These are phyloP conservation scores for Oryza meyeriana DNA, from an alignment of 176 grass and related monocot species.

Conservation along the genomic window DNA sequence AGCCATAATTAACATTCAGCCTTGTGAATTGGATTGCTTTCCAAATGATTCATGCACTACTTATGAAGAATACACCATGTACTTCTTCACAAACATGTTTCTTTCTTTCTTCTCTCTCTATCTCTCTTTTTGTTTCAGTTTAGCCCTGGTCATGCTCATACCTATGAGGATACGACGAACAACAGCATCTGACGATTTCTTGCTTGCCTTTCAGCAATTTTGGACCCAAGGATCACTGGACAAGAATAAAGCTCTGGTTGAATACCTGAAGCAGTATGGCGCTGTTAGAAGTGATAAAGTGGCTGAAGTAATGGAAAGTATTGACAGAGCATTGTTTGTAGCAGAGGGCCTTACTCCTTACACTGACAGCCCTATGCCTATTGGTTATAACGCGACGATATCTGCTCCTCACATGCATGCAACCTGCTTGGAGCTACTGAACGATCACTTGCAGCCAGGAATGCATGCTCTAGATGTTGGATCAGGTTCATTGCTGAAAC, in stretches of 20 bases:
- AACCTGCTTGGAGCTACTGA: constrained; percentile 71
- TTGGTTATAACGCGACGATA: constrained; percentile 82
- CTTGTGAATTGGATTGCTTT: neutral
- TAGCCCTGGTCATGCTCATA: neutral
- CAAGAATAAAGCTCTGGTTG: constrained; percentile 66
- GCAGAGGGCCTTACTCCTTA: constrained; percentile 52
- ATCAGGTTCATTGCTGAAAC: constrained; percentile 46
- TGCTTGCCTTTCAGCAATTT: constrained; percentile 55
- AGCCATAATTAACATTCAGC: neutral
- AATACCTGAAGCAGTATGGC: constrained; percentile 57
- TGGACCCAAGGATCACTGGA: constrained; percentile 59
- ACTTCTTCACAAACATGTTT: no score
- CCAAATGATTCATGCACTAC: neutral
- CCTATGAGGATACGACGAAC: neutral
- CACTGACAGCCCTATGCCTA: constrained; percentile 70
- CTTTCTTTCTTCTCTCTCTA: no score
- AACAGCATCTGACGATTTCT: neutral
- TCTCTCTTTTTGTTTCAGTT: neutral
- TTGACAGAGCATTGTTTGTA: constrained; percentile 70
- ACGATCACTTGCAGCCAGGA: constrained; percentile 71
- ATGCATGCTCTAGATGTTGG: constrained; percentile 84
- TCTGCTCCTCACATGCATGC: constrained; percentile 89
- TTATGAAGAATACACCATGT: neutral
- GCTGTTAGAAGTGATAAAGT: constrained; percentile 51
- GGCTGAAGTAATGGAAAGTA: constrained; percentile 66